A percentile compares a stretch with the other conserved stretches of the same genome.
These are phyloP conservation scores for Madurella fahalii DNA, from an alignment of 2,329 filamentous ascomycete genomes.

Conservation along the genomic window DNA sequence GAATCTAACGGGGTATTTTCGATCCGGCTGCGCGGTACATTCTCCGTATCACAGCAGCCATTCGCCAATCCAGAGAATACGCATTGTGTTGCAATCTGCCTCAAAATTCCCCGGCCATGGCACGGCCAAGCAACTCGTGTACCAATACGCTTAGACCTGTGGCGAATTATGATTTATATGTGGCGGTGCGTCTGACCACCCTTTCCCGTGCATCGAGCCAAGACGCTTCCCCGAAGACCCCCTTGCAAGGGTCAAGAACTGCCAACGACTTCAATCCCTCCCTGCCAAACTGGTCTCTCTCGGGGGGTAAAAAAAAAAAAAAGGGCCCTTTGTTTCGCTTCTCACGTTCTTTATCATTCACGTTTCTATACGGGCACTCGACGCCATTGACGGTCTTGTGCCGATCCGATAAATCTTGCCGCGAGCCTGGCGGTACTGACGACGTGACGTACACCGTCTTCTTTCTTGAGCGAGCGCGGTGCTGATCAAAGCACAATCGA, in stretches of 20 bases:
- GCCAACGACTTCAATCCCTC: not conserved
- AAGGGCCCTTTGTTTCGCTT: slow-evolving; percentile 6
- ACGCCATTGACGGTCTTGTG: not conserved
- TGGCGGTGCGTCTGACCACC: slow-evolving; percentile 20
- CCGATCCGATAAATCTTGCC: not conserved
- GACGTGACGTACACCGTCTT: not conserved
- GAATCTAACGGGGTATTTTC: no score
- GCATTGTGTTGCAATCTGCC: no score
- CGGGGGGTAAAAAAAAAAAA: not conserved
- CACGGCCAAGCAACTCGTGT: no score
- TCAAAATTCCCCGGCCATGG: no score
- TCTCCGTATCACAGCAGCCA: no score
- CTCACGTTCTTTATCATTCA: slow-evolving; percentile 10
- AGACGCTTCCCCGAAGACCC: slow-evolving; percentile 11
- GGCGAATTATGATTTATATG: not conserved
- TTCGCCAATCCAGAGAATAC: no score
- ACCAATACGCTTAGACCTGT: no score
- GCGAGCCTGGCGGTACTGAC: not conserved
- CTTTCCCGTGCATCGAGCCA: slow-evolving; percentile 21
- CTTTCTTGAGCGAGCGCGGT: not conserved
- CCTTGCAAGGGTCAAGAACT: slow-evolving; percentile 13
- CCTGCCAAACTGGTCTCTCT: not conserved
- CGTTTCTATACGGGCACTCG: not conserved
- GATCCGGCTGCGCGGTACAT: no score
- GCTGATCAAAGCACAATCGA: no score